Conservation (phyloP, 1,139 yeast genomes). For the Pneumocystis murina region DNA sequence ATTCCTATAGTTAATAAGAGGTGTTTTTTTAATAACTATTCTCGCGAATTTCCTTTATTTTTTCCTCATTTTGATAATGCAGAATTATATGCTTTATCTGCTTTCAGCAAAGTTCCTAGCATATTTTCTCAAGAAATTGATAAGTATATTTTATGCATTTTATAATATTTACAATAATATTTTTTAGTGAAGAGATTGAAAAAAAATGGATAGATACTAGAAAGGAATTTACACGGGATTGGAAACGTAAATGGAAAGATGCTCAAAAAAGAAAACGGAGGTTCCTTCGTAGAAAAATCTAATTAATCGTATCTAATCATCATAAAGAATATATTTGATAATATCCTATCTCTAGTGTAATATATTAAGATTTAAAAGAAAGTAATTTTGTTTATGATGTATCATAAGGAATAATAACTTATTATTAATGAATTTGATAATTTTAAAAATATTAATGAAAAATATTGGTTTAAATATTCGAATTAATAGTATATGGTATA, state of each 20-base stretch:
- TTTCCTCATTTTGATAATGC: neutral
- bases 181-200: neutral
- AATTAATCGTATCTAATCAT: neutral
- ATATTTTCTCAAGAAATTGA: neutral
- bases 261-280: neutral
- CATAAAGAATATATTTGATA: neutral
- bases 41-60: neutral
- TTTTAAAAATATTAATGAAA: neutral
- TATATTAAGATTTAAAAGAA: neutral
- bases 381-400: neutral
- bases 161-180: neutral
- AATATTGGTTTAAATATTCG: neutral
- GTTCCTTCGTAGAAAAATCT: neutral
- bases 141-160: neutral
- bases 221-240: neutral
- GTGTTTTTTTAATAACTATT: neutral
- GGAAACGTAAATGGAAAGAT: neutral
- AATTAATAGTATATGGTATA: neutral
- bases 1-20: neutral
- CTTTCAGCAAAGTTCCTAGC: neutral
- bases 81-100: neutral
- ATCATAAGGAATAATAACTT: neutral
- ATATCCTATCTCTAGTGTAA: neutral
- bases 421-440: neutral
- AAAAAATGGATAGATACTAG: neutral